Evolutionary conservation across 352 stramenopile species (phyloP), one percentile per base, ranked within the genome.

Genomic region (Phytophthora colocasiae): DNA sequence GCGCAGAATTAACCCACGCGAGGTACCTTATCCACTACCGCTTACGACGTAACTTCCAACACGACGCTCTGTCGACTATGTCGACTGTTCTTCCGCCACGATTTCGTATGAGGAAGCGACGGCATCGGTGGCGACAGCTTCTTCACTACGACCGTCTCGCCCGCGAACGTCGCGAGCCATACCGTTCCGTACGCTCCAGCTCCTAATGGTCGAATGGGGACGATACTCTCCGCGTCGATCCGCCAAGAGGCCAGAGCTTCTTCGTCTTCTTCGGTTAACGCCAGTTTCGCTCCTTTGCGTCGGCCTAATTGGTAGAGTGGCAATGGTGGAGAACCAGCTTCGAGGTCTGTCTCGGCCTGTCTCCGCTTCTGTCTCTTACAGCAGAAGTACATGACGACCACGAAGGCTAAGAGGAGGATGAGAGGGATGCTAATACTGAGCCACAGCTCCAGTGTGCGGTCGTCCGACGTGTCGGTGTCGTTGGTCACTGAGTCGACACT

Each of bases 161-260:
- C 70, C 27, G 81, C 46, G 41, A 85, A 88, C 43, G 68, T 78
- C 6, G 79, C 77, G 6, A 88, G 69, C 80, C 80, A 88, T 4
- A 88, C 75, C 0, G 80, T 83, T 2, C 77, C 78, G 44, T 78
- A 88, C 22, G 66, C 77, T 0, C 80, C 80, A 0, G 68, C 60
- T 0, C 69, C 75, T 1, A 88, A 59, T 10, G 78, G 66, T 59
- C 66, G 58, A 40, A 83, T 63, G 7, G 78, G 75, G 2, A 49
- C 46, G 19, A 80, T 68, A 26, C 26, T 69, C 19, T 74, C 48
- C 0, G 56, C 72, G 24, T 92, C 78, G n/a, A 93, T 75, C 1
- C 78, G 58, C 64, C 73, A 90, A 2, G 65, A 63, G 4, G 80
- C 63, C 7, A 93, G 59, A 12, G 81, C 78, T 51, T 88, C 69